Conservation (phyloP, 1,284 basidiomycete genomes). For the Tylopilus sp. region DNA sequence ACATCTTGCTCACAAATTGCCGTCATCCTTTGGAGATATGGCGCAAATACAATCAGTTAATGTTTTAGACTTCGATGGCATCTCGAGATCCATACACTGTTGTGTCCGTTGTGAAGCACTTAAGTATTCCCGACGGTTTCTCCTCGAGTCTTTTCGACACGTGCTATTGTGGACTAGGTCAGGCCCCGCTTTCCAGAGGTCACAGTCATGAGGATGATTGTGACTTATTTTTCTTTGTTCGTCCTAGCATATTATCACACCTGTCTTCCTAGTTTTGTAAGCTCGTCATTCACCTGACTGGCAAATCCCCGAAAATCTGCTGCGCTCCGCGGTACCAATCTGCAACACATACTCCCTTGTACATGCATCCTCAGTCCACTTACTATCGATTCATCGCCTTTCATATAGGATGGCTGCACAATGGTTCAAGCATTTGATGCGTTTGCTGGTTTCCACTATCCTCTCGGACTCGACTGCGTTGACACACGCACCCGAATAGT, state of each 20-base stretch:
- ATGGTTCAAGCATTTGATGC: neutral
- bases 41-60: neutral
- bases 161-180: neutral
- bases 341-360: neutral
- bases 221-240: neutral
- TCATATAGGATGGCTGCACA: neutral
- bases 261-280: neutral
- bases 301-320: neutral
- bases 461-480: neutral
- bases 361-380: neutral
- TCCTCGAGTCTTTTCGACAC: neutral
- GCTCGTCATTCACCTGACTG: conserved; percentile 2
- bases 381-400: neutral
- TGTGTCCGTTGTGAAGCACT: conserved; percentile 4
- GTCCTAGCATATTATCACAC: neutral
- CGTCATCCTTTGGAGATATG: neutral
- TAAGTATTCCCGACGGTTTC: neutral
- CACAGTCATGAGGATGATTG: neutral
- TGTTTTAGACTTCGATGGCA: conserved; percentile 1
- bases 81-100: conserved; percentile 1
- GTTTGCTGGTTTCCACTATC: neutral
- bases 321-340: neutral
- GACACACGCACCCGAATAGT: conserved; percentile 17
- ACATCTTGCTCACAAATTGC: conserved; percentile 15
- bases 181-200: neutral